phyloP scores from a whole-genome alignment of 805 yeast species.

The Ogataea thermomethanolica region DNA sequence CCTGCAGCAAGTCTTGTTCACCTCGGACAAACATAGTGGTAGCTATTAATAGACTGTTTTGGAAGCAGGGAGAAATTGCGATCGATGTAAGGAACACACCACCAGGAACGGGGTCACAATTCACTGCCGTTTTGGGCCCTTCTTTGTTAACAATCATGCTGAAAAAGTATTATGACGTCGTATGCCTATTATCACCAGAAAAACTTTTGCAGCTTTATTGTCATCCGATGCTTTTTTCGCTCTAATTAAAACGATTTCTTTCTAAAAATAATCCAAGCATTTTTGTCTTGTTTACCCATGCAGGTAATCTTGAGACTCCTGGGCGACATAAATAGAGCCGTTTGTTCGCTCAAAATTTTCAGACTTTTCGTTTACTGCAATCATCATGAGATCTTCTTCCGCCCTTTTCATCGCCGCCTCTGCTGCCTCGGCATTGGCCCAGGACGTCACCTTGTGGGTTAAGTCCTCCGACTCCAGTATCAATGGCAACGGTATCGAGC shows the following conservation, averaged over 20 bases:
- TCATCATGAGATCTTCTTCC: constrained; percentile 17
- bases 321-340: neutral
- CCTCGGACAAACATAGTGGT: constrained; percentile 1
- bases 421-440: constrained; percentile 14
- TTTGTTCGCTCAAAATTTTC: neutral
- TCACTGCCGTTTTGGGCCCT: neutral
- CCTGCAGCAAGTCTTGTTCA: constrained; percentile 15
- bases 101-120: neutral
- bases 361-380: neutral
- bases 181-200: neutral
- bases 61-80: neutral
- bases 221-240: neutral
- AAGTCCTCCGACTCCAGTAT: constrained; percentile 29
- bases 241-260: neutral
- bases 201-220: neutral
- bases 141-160: neutral
- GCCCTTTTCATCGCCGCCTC: constrained; percentile 14
- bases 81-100: neutral
- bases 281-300: neutral
- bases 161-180: neutral
- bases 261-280: neutral
- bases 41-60: constrained; percentile 7
- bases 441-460: constrained; percentile 24
- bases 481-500: constrained; percentile 30
- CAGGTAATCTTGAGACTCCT: neutral